Percentiles rank a stretch among this genome's conserved stretches.
phyloP scores from a whole-genome alignment of 768 basidiomycete genomes.

The Trametes villosa region DNA sequence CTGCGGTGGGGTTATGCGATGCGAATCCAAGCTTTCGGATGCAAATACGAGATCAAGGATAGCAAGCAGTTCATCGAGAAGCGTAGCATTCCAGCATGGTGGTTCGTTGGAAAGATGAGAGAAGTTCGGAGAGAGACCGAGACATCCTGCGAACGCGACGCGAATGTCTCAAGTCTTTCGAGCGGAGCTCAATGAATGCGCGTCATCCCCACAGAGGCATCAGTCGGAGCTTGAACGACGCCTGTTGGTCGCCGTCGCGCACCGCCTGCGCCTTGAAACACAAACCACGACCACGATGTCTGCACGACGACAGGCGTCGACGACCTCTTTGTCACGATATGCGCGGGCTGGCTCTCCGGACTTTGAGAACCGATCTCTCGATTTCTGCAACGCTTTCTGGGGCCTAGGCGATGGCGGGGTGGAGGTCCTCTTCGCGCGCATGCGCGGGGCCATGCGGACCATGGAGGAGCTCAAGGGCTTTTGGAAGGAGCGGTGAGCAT shows the following conservation, averaged over 20 bases:
- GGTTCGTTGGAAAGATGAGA: not conserved
- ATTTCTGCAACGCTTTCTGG: slow-evolving; percentile 99
- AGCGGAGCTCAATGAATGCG: not conserved
- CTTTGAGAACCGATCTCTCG: slow-evolving; percentile 55
- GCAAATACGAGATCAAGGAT: no score
- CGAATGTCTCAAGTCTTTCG: not conserved
- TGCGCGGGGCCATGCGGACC: slow-evolving; percentile 84
- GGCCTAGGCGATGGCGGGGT: slow-evolving; percentile 84
- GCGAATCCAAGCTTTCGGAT: no score
- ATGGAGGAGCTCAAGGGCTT: slow-evolving; percentile 87
- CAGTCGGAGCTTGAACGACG: not conserved
- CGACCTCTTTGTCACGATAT: slow-evolving; percentile 77
- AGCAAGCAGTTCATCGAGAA: not conserved
- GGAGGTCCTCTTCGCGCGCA: slow-evolving; percentile 87
- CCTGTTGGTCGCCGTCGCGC: slow-evolving; percentile 11
- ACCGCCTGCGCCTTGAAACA: slow-evolving; percentile 5
- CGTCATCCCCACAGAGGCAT: not conserved
- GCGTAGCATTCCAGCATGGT: not conserved
- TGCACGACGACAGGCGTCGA: slow-evolving; percentile 79
- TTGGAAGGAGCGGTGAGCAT: slow-evolving; percentile 90
- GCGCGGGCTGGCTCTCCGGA: slow-evolving; percentile 61
- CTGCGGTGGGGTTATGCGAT: no score
- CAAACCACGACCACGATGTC: slow-evolving; percentile 50
- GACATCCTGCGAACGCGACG: no score
- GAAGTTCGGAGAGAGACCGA: no score